phyloP scores from a whole-genome alignment of 1,139 yeast genomes.

The Debaryomycetaceae sp. region DNA sequence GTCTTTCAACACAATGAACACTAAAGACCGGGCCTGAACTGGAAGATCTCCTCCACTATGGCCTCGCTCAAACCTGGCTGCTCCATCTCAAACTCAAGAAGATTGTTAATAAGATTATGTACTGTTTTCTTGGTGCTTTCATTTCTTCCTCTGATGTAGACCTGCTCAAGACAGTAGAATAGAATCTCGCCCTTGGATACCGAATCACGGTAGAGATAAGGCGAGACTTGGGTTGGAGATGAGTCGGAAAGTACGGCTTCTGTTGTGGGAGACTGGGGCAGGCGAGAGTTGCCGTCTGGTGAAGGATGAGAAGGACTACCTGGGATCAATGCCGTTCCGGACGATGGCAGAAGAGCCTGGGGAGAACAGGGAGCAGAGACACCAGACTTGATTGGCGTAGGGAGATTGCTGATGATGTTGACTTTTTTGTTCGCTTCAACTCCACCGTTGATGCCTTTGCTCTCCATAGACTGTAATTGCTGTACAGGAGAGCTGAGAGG shows the following conservation, averaged over 20 bases:
- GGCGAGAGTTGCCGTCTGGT: slow-evolving; percentile 1
- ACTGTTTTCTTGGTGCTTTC: slow-evolving; percentile 46
- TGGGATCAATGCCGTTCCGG: no score
- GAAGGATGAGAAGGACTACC: no score
- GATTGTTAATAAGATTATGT: slow-evolving; percentile 30
- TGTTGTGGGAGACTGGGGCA: slow-evolving; percentile 4
- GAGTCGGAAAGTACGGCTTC: background rate
- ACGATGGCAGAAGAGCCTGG: no score
- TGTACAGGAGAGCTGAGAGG: background rate
- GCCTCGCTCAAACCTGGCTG: slow-evolving; percentile 66
- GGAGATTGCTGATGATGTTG: background rate
- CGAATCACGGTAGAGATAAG: background rate
- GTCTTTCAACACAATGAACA: slow-evolving; percentile 5
- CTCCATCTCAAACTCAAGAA: slow-evolving; percentile 43
- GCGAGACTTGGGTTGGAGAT: background rate
- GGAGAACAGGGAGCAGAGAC: background rate
- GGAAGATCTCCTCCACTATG: slow-evolving; percentile 51
- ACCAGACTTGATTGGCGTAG: background rate
- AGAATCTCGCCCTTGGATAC: slow-evolving; percentile 11
- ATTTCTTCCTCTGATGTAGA: slow-evolving; percentile 41
- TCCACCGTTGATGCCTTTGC: background rate
- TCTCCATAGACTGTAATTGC: background rate
- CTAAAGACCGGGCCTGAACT: slow-evolving; percentile 29
- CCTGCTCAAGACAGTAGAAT: slow-evolving; percentile 18
- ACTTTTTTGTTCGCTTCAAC: background rate